Evolutionary conservation across 345 rosid genomes (phyloP).

Genomic region (Lepidium aucheri): DNA sequence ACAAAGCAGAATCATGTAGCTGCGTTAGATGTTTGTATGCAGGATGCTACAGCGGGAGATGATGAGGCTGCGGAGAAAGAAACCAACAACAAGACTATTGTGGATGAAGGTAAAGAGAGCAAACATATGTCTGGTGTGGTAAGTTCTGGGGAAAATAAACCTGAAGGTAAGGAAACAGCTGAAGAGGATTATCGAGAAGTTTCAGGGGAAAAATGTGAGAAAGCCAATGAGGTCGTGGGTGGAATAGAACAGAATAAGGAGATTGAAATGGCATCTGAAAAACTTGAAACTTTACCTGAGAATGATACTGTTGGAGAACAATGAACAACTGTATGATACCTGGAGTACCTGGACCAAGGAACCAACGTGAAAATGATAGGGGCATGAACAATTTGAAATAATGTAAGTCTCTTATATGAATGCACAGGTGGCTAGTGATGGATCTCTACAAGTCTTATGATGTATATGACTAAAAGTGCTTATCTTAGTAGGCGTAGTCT

Average conservation of each 20-base stretch:
- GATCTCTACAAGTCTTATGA: slow-evolving; percentile 13
- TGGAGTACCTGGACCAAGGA: not conserved
- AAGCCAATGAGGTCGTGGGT: not conserved
- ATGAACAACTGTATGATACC: slow-evolving; percentile 5
- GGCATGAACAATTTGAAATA: not conserved
- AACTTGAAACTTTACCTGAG: slow-evolving; percentile 13
- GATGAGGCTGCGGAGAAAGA: slow-evolving; percentile 18
- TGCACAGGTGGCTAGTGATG: slow-evolving; percentile 14
- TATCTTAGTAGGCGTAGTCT: slow-evolving; percentile 19
- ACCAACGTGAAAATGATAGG: not conserved
- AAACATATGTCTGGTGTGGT: not conserved
- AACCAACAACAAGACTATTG: not conserved
- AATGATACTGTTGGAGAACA: slow-evolving; percentile 12
- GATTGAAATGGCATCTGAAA: slow-evolving; percentile 6
- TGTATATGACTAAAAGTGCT: slow-evolving; percentile 17
- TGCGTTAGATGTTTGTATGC: slow-evolving; percentile 30
- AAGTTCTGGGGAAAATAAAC: not conserved
- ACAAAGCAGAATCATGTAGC: slow-evolving; percentile 26
- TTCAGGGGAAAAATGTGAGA: slow-evolving; percentile 10
- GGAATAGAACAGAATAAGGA: slow-evolving; percentile 13
- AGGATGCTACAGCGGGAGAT: slow-evolving; percentile 20
- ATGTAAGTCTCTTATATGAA: slow-evolving; percentile 30
- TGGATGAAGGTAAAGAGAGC: slow-evolving; percentile 4
- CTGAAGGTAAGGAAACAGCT: not conserved
- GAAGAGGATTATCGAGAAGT: not conserved